phyloP scores from a whole-genome alignment of 768 basidiomycete species.

The Trametes gibbosa region DNA sequence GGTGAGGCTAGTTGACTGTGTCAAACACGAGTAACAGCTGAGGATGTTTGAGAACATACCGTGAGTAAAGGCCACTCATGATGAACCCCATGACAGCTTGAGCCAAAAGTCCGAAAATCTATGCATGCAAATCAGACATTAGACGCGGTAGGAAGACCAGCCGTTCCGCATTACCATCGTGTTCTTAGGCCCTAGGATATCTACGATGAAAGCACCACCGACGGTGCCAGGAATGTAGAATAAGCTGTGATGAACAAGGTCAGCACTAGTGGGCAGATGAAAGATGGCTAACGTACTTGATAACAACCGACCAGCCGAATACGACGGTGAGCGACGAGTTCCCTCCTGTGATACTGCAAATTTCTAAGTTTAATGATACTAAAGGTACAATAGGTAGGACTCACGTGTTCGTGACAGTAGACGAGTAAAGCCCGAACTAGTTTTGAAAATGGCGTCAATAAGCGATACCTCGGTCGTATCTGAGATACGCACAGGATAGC shows the following conservation, averaged over 20 bases:
- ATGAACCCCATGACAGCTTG: constrained; percentile 83
- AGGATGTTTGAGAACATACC: constrained; percentile 30
- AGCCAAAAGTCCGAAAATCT: constrained; percentile 65
- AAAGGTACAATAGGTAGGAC: constrained; percentile 7
- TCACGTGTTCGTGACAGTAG: constrained; percentile 68
- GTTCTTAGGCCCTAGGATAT: constrained; percentile 71
- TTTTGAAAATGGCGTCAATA: neutral
- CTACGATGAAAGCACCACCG: constrained; percentile 72
- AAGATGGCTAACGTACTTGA: constrained; percentile 53
- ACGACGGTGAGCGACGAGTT: constrained; percentile 51
- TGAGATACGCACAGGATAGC: constrained; percentile 6
- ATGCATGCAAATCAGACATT: neutral
- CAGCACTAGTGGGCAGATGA: constrained; percentile 30
- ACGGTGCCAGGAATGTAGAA: constrained; percentile 75
- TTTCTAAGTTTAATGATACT: neutral
- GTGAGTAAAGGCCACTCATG: constrained; percentile 79
- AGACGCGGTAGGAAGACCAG: too few species aligned
- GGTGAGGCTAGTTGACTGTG: constrained; percentile 42
- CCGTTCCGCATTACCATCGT: constrained; percentile 52
- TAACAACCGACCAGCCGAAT: constrained; percentile 84
- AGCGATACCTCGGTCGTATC: neutral
- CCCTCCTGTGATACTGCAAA: constrained; percentile 55
- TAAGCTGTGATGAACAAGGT: constrained; percentile 34
- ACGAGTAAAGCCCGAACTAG: constrained; percentile 80
- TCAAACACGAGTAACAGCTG: neutral